Evolutionary conservation across 257 asterid species (phyloP), one percentile per base, ranked within the genome.

Genomic region (Fraxinus excelsior): DNA sequence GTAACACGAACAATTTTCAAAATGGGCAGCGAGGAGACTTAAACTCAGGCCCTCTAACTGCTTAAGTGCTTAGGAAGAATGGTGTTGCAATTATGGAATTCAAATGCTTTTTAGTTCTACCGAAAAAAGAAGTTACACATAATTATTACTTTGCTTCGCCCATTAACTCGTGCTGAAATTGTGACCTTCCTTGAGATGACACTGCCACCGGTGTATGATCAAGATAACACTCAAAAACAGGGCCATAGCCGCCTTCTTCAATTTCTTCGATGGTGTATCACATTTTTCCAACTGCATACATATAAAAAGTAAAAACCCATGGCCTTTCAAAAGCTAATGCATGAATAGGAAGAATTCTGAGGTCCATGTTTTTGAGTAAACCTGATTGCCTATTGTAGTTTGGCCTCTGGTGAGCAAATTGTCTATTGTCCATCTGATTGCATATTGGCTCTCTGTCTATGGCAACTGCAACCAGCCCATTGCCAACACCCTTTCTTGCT

Each of bases 101-200:
- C 56, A 46, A 2, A 46, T 2, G 56, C 56, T 46, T 46, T 12
- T 14, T 32, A 12, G 13, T 46, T 46, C 0, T 14, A 46, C 1
- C 3, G 12, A 38, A 46, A 46, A 46, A 46, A 46, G n/a, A 46
- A 13, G 29, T 56, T 19, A 56, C 29, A n/a, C 3, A 26, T 56
- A 56, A 56, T 56, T 56, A 7, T 5, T 56, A 23, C 72, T 19
- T 65, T 23, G 25, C 44, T 32, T 60, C 0, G 32, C 60, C n/a
- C 4, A 31, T 77, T 75, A 94, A 97, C 97, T 94, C 97, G 82
- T 89, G 86, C 73, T 90, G 90, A 82, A 92, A 94, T 49, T 94
- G 98, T 38, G 94, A 87, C 76, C 90, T 86, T 81, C 98, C 98
- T 78, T 94, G 97, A 31, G 90, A 79, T 90, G 96, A 81, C 34